Evolutionary conservation across 208 protist genomes (phyloP).

Genomic region (Acanthamoeba quina): DNA sequence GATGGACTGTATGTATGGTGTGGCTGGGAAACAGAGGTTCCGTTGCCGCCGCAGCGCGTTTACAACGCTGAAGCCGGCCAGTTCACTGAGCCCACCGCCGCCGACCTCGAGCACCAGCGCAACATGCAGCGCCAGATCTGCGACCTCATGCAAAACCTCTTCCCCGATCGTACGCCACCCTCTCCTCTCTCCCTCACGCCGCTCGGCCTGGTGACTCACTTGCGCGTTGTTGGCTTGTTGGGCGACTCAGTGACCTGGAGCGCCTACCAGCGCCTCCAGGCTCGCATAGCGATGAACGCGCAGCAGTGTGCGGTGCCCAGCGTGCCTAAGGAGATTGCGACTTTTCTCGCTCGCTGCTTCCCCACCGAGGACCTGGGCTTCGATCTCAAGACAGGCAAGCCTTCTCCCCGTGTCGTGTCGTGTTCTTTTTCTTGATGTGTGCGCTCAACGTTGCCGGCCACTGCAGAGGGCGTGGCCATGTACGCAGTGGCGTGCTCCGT

Average conservation of each 20-base stretch:
- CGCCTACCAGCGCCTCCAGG: constrained; percentile 19
- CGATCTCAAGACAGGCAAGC: not conserved
- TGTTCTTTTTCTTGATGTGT: not conserved
- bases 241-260: constrained; percentile 18
- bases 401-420: not conserved
- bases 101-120: not conserved
- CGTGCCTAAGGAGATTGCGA: not conserved
- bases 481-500: constrained; percentile 28
- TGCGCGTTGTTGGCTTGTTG: too few species aligned
- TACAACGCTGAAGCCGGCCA: not conserved
- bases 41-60: constrained; percentile 3
- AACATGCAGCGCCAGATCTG: constrained; percentile 53
- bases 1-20: too few species aligned
- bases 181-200: too few species aligned
- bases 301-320: not conserved
- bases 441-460: not conserved
- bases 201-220: too few species aligned
- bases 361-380: constrained; percentile 29
- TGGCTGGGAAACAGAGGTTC: too few species aligned
- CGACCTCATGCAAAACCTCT: constrained; percentile 25
- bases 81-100: not conserved
- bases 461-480: not conserved
- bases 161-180: constrained; percentile 1
- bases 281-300: not conserved
- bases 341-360: not conserved